These are phyloP conservation scores for Pestalotiopsis sp. DNA, from an alignment of 2,329 filamentous ascomycete genomes.

Conservation along the genomic window DNA sequence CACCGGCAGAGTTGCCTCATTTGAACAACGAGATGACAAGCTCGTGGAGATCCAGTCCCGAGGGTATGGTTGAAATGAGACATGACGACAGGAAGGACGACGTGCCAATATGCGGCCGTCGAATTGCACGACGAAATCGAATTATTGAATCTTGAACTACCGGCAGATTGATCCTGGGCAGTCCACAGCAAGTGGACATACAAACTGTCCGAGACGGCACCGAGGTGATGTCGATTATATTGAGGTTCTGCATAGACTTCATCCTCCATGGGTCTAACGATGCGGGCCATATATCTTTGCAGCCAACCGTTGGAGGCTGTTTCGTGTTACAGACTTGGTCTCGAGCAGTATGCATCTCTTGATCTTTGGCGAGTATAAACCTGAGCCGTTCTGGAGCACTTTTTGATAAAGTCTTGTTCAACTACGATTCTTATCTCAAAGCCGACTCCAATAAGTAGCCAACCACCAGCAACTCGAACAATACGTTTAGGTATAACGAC, in stretches of 20 bases:
- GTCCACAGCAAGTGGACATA: too few relatives aligned
- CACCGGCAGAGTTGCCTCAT: neutral
- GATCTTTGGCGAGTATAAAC: neutral
- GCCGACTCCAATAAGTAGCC: too few relatives aligned
- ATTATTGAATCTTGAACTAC: neutral
- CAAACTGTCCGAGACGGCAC: too few relatives aligned
- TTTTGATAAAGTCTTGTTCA: too few relatives aligned
- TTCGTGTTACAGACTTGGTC: neutral
- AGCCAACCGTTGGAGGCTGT: neutral
- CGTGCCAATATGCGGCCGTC: neutral
- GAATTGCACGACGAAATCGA: neutral
- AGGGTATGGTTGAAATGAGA: neutral
- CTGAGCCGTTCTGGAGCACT: neutral
- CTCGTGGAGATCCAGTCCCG: neutral
- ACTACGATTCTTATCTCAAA: too few relatives aligned
- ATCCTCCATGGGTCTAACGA: neutral
- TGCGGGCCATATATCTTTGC: neutral
- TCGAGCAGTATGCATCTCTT: neutral
- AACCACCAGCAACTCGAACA: too few relatives aligned
- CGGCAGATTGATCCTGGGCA: neutral
- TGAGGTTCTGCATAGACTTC: neutral
- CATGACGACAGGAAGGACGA: neutral
- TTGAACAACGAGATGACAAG: neutral
- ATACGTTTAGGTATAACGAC: neutral
- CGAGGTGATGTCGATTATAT: neutral